Evolutionary conservation across 495 filamentous ascomycete species (phyloP), one percentile per base, ranked within the genome.

Genomic region (Aspergillus ostianus): DNA sequence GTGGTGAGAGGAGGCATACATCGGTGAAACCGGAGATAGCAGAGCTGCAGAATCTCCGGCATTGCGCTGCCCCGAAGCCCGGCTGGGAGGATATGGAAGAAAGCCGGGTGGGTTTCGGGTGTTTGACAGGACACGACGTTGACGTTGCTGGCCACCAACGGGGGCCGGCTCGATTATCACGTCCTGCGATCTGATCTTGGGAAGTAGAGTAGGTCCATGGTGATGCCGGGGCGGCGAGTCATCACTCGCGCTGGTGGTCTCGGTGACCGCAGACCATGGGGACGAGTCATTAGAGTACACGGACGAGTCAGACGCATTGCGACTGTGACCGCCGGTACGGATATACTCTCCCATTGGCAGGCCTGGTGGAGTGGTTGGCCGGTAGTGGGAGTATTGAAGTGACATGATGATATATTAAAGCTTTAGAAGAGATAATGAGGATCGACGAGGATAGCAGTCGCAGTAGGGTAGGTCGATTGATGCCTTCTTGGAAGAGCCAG

Each of bases 121-220:
- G 56, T 77, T 82, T 3, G 86, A 88, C 27, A 82, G 69, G 27
- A 85, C 82, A 58, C 82, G 76, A 52, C 78, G 77, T 63, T 85
- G 82, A 46, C 79, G 75, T 27, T 73, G 74, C 30, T 77, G 76
- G 18, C 74, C 76, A 20, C 63, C 62, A 26, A 67, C 57, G 51
- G 76, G 75, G 20, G 74, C 67, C 15, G 82, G 80, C 60, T 87
- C 82, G 59, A 92, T 82, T 54, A 85, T 79, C 76, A 93, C 87
- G 76, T 96, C 92, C 71, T 95, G 91, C 59, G 84, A 84, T 51
- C 92, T 84, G 74, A 96, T 91, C 80, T 90, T 93, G 58, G 93
- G 93, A 27, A 97, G 80, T 54, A 97, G 82, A 27, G 89, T 77
- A 36, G 91, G 91, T 13, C 91, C 92, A 78, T 90, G 85, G 41